Evolutionary conservation across 1,284 basidiomycete species (phyloP), one percentile per base, ranked within the genome.

Genomic region (Exobasidium rhododendri): DNA sequence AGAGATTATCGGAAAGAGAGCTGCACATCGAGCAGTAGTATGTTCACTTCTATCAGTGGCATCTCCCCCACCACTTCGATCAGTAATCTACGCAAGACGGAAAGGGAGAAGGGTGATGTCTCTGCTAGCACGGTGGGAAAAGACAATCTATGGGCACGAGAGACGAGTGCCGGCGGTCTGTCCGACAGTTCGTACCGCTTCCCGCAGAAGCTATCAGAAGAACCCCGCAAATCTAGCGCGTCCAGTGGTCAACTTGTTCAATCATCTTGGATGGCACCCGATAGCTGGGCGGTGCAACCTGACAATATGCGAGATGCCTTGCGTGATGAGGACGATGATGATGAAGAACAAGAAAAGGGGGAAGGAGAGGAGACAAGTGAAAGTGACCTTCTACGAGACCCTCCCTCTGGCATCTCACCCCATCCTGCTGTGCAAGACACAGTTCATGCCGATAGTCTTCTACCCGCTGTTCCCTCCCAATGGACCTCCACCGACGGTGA

Each of bases 201-300:
- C 17, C 35, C 35, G 17, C 35, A 40, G 10, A 7, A 17, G 17
- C 7, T 40, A 20, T 10, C 20, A 3, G 26, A 6, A 24, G 61
- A 46, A 30, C 54, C 66, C 22, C 59, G 72, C 56, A 72, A 72
- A 60, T 68, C 68, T 14, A 72, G 68, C 40, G 68, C 70, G 40
- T 63, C 43, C 14, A 58, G 56, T 50, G 13, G 29, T 17, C 20
- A 26, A 20, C 10, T 45, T 4, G 57, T 29, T 2, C 59, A 64
- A 51, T 78, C 76, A 22, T 67, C 70, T 44, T 79, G 77, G 77
- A 68, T 70, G 68, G 76, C 77, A 20, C 77, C 77, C 13, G 76
- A 77, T 62, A 74, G 71, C 59, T 79, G 77, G 77, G 77, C 77
- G 20, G 77, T 79, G 22, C 73, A 75, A 49, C 66, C 71, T 3